Evolutionary conservation across 1,139 yeast species (phyloP), one percentile per base, ranked within the genome.

Genomic region (Scheffersomyces segobiensis): DNA sequence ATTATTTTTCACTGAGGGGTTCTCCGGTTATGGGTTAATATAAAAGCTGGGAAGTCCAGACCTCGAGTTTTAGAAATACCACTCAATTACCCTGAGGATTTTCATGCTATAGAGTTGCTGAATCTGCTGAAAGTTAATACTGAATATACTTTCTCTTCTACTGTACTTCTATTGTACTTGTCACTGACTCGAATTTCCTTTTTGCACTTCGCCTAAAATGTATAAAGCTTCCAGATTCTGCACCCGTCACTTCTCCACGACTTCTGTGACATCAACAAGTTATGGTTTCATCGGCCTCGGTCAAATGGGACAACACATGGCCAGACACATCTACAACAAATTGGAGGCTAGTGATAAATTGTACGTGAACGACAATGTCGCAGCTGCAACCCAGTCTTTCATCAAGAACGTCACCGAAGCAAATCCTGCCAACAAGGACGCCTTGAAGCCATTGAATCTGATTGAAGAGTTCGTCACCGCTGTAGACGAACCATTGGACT

Each of bases 281-380:
- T 80, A 78, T 64, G 88, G 87, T 21, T 84, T 84, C 69, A 78
- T 85, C 52, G 88, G 88, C 17, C 75, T 85, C 32, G 88, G 88
- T 21, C 83, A 83, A 59, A 85, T 85, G 88, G 87, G 88, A 58
- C 82, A 81, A 59, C 83, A 83, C 62, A 85, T 85, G 88, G 87
- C 87, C 21, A 73, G 80, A 62, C 87, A 85, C 63, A 75, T 85
- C 48, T 79, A 81, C 62, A 71, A 75, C 56, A 75, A 81, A 59
- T 71, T 82, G 60, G 74, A 73, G 47, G 71, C 78, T 1, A 58
- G 64, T 18, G 87, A 83, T 62, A 69, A 70, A 52, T 72, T 84
- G 58, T 75, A 77, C 54, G 82, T 84, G 14, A 78, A 76, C 63
- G 88, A 84, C 66, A 73, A 78, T 14, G 71, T 74, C 22, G 70